Evolutionary conservation across 2,329 filamentous ascomycete genomes (phyloP).

Genomic region (Fusarium anguioides): DNA sequence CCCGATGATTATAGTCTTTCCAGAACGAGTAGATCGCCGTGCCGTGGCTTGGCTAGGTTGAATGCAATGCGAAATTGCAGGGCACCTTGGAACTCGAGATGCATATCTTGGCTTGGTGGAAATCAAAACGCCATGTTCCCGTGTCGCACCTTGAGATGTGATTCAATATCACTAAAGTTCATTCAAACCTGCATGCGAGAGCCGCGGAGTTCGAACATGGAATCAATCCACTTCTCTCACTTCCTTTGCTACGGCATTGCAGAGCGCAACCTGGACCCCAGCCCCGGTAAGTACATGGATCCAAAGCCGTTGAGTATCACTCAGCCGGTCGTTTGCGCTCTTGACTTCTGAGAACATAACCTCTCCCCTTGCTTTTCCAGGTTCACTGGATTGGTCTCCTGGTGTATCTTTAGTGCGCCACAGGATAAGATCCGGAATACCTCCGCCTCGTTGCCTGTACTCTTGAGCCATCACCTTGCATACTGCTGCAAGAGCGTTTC

Average conservation of each 20-base stretch:
- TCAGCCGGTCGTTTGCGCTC: constrained; percentile 89
- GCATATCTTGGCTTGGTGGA: constrained; percentile 4
- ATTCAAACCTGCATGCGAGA: constrained; percentile 17
- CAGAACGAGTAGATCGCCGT: constrained; percentile 14
- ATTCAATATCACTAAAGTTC: constrained; percentile 21
- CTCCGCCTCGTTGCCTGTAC: constrained; percentile 85
- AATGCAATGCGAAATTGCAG: constrained; percentile 23
- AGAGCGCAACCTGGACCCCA: constrained; percentile 87
- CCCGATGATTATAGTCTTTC: constrained; percentile 23
- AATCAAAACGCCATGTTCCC: constrained; percentile 18
- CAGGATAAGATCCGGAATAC: constrained; percentile 91
- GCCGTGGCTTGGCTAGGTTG: background rate
- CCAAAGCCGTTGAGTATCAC: constrained; percentile 96
- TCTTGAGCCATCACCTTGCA: constrained; percentile 97
- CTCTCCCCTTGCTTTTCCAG: constrained; percentile 60
- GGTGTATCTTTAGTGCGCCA: constrained; percentile 68
- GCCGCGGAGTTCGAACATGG: constrained; percentile 12
- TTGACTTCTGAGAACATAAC: constrained; percentile 85
- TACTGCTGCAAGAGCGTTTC: constrained; percentile 82
- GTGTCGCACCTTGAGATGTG: constrained; percentile 13
- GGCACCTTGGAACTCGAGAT: constrained; percentile 1
- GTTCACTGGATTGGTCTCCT: constrained; percentile 44
- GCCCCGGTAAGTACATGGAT: constrained; percentile 91
- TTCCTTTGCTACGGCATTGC: constrained; percentile 68
- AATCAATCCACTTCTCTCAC: constrained; percentile 57